A percentile compares a stretch with the other conserved stretches of the same genome.
These are phyloP conservation scores for Candida palmyrensis DNA, from an alignment of 805 yeast species.

Conservation along the genomic window DNA sequence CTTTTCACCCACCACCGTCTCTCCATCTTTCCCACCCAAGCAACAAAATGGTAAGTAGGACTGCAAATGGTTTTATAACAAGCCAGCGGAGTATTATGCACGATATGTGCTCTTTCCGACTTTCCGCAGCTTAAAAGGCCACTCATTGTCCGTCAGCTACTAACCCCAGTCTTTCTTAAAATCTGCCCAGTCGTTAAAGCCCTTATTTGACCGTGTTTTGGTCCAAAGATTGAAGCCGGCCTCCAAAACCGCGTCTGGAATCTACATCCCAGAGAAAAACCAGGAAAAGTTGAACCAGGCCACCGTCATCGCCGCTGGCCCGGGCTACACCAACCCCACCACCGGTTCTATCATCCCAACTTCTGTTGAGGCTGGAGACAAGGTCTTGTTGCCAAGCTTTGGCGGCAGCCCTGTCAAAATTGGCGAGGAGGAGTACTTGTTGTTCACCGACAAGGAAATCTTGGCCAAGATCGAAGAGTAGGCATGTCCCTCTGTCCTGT, in stretches of 20 bases:
- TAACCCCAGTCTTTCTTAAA: conserved; percentile 56
- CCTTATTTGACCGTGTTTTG: conserved; percentile 91
- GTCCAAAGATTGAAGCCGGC: conserved; percentile 93
- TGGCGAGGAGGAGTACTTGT: conserved; percentile 74
- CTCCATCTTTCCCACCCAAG: too few relatives aligned
- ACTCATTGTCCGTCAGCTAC: too few relatives aligned
- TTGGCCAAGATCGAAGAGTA: conserved; percentile 74
- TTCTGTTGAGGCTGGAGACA: conserved; percentile 84
- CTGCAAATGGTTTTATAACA: too few relatives aligned
- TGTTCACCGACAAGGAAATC: conserved; percentile 92
- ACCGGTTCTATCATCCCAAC: conserved; percentile 68
- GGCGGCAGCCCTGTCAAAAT: conserved; percentile 91
- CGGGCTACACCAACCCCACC: conserved; percentile 73
- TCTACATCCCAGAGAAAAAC: conserved; percentile 93
- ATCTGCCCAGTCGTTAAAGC: conserved; percentile 82
- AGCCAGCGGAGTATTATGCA: too few relatives aligned
- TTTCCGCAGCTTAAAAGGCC: too few relatives aligned
- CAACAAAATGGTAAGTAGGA: too few relatives aligned
- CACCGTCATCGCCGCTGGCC: conserved; percentile 90
- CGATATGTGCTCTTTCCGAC: too few relatives aligned
- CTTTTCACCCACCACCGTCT: too few relatives aligned
- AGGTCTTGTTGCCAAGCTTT: conserved; percentile 87
- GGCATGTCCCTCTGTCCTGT: too few relatives aligned
- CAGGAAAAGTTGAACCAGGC: conserved; percentile 92
- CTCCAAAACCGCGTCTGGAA: conserved; percentile 87